Conservation (phyloP, 2,329 filamentous ascomycete genomes). For the Cladophialophora yegresii region DNA sequence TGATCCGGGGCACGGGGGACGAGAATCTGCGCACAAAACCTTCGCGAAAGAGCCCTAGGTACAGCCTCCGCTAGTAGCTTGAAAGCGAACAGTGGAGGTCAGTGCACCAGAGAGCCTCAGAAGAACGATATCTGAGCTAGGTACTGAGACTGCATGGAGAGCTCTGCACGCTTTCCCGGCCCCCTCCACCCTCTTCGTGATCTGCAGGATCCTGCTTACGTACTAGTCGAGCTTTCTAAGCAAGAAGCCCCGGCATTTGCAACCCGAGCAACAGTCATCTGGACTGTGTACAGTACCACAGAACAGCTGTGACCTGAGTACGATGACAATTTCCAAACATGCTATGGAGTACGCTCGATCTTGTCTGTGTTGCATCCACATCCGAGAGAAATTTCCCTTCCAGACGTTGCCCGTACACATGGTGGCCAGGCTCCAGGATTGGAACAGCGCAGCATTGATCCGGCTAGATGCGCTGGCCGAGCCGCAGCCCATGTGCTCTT, state of each 20-base stretch:
- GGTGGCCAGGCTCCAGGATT: background rate
- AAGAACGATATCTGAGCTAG: background rate
- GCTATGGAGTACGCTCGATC: background rate
- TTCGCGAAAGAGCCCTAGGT: background rate
- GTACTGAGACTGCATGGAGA: background rate
- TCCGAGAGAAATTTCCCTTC: background rate
- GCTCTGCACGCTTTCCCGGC: background rate
- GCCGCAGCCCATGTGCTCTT: background rate
- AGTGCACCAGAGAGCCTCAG: background rate
- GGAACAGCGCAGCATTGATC: background rate
- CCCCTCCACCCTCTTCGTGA: background rate
- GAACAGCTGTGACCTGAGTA: background rate
- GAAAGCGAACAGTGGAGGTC: background rate
- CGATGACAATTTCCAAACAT: background rate
- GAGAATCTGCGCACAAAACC: no score
- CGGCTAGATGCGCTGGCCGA: background rate
- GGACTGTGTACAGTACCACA: background rate
- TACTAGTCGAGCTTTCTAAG: background rate
- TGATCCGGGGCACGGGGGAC: background rate
- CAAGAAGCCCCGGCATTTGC: background rate
- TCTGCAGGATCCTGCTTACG: background rate
- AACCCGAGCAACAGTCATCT: background rate
- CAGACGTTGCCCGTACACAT: background rate
- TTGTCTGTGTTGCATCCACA: background rate
- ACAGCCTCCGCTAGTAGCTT: background rate